These are phyloP conservation scores for Nepenthes mirabilis DNA, from an alignment of 148 eudicot species.

Conservation along the genomic window DNA sequence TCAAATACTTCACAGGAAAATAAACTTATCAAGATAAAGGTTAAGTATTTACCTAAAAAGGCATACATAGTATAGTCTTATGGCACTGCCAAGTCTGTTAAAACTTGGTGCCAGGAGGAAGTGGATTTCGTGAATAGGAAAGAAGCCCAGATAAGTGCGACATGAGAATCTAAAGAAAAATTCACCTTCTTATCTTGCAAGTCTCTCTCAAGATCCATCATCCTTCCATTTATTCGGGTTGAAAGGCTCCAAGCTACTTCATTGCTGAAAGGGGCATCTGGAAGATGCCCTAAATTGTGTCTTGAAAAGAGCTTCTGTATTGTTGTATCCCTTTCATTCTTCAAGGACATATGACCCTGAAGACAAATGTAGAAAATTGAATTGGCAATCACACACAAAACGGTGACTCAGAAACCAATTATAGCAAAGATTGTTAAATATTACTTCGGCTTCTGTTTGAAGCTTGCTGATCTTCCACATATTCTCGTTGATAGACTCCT, in stretches of 20 bases:
- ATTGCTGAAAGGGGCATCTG: slow-evolving; percentile 41
- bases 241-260: slow-evolving; percentile 48
- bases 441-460: slow-evolving; percentile 67
- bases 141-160: not conserved
- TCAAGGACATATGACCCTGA: slow-evolving; percentile 48
- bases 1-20: too few species aligned
- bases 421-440: slow-evolving; percentile 5
- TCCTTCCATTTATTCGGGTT: slow-evolving; percentile 37
- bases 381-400: slow-evolving; percentile 1
- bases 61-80: too few species aligned
- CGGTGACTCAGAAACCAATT: not conserved
- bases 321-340: slow-evolving; percentile 59
- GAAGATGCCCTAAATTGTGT: slow-evolving; percentile 62
- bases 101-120: not conserved
- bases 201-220: slow-evolving; percentile 51
- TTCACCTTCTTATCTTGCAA: slow-evolving; percentile 66
- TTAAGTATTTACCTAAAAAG: too few species aligned
- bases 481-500: slow-evolving; percentile 14
- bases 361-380: slow-evolving; percentile 12
- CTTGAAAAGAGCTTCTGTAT: slow-evolving; percentile 45
- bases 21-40: too few species aligned
- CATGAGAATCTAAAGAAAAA: slow-evolving; percentile 1
- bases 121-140: not conserved
- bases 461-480: slow-evolving; percentile 56
- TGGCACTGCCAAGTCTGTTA: too few species aligned